phyloP scores from a whole-genome alignment of 2,329 filamentous ascomycete species.

The Penicillium brevicompactum region DNA sequence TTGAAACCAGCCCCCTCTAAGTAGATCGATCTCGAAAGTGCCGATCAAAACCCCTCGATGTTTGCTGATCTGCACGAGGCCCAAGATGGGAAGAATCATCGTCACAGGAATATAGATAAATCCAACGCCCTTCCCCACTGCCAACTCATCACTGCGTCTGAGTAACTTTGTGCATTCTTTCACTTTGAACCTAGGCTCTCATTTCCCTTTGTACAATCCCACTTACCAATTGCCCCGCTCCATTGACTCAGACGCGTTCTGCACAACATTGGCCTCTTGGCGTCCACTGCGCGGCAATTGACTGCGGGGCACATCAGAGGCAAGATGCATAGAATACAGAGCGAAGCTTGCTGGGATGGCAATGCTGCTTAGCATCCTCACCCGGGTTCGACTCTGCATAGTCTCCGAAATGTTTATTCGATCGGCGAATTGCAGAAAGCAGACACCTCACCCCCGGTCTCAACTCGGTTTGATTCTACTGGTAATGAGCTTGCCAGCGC shows the following conservation, averaged over 20 bases:
- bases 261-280: conserved; percentile 34
- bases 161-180: conserved; percentile 21
- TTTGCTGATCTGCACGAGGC: conserved; percentile 22
- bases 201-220: background rate
- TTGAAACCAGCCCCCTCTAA: background rate
- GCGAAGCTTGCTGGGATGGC: conserved; percentile 1
- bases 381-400: background rate
- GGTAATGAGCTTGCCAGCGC: conserved; percentile 85
- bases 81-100: conserved; percentile 21
- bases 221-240: conserved; percentile 8
- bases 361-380: background rate
- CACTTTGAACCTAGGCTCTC: background rate
- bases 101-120: conserved; percentile 16
- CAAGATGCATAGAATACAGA: conserved; percentile 17
- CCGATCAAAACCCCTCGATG: background rate
- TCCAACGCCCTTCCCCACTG: conserved; percentile 44
- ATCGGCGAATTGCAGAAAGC: conserved; percentile 36
- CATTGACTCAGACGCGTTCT: conserved; percentile 23
- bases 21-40: conserved; percentile 2
- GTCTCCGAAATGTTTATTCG: conserved; percentile 14
- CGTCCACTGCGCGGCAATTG: conserved; percentile 30
- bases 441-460: conserved; percentile 14
- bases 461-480: conserved; percentile 52
- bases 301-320: conserved; percentile 1
- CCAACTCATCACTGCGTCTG: conserved; percentile 77